These are phyloP conservation scores for Globisporangium nagaii DNA, from an alignment of 352 stramenopile genomes.

Conservation along the genomic window DNA sequence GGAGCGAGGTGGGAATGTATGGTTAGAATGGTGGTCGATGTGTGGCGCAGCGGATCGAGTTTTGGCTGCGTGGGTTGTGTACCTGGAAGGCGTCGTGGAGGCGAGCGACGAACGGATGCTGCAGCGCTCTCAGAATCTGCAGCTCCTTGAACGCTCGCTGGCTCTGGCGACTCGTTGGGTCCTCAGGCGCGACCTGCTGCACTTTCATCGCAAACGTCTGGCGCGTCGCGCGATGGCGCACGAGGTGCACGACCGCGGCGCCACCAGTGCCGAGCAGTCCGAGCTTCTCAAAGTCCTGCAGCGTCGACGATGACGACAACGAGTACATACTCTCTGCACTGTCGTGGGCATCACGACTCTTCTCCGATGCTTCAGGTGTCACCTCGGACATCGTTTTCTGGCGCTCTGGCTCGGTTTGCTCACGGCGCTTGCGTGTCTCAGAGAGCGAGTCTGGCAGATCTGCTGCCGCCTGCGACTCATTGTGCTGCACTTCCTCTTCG, in stretches of 20 bases:
- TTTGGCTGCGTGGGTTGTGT: no score
- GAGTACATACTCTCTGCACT: no score
- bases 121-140: slow-evolving; percentile 21
- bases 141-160: slow-evolving; percentile 20
- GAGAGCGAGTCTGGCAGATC: no score
- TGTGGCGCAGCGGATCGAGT: no score
- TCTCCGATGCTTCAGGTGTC: not conserved
- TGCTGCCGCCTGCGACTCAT: no score
- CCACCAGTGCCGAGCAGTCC: slow-evolving; percentile 22
- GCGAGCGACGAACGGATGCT: slow-evolving; percentile 23
- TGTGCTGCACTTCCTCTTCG: not conserved
- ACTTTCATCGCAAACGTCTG: slow-evolving; percentile 28
- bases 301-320: not conserved
- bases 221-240: slow-evolving; percentile 11
- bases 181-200: slow-evolving; percentile 7
- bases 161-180: slow-evolving; percentile 12
- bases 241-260: slow-evolving; percentile 25
- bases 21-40: no score
- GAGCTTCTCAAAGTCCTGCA: slow-evolving; percentile 22
- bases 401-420: no score
- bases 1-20: not conserved
- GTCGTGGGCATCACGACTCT: not conserved
- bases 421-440: no score
- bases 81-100: slow-evolving; percentile 20
- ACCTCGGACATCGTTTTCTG: no score